Conservation (phyloP, 2,329 filamentous ascomycete genomes). For the Claviceps sp. region DNA sequence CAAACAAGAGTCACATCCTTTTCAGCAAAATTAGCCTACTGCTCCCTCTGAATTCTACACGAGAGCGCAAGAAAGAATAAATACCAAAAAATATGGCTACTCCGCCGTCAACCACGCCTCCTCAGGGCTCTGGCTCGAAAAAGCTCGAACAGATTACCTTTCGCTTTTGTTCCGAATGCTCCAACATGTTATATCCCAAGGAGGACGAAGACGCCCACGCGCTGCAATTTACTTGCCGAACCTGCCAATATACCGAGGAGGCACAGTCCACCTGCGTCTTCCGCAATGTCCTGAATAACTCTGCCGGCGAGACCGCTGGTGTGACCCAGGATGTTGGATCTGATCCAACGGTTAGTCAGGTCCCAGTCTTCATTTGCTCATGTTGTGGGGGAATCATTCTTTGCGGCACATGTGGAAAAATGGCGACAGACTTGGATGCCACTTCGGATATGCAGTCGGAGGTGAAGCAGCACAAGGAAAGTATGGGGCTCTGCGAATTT, state of each 20-base stretch:
- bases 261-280: constrained; percentile 86
- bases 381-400: constrained; percentile 31
- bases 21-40: constrained; percentile 1
- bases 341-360: constrained; percentile 90
- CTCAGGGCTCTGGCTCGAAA: constrained; percentile 32
- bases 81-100: constrained; percentile 36
- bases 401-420: constrained; percentile 26
- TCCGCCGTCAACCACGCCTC: constrained; percentile 35
- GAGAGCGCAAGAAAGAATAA: background rate
- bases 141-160: constrained; percentile 77
- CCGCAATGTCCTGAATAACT: constrained; percentile 84
- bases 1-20: constrained; percentile 1
- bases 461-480: constrained; percentile 8
- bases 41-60: background rate
- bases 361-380: constrained; percentile 30
- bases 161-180: constrained; percentile 97
- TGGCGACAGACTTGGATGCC: constrained; percentile 12
- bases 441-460: background rate
- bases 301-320: constrained; percentile 87
- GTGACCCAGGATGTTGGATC: constrained; percentile 94
- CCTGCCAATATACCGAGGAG: constrained; percentile 81
- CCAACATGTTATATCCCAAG: constrained; percentile 95
- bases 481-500: constrained; percentile 18
- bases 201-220: constrained; percentile 76
- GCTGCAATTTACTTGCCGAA: constrained; percentile 91